Conservation (phyloP, 495 filamentous ascomycete genomes). For the Penicillium alfredii region DNA sequence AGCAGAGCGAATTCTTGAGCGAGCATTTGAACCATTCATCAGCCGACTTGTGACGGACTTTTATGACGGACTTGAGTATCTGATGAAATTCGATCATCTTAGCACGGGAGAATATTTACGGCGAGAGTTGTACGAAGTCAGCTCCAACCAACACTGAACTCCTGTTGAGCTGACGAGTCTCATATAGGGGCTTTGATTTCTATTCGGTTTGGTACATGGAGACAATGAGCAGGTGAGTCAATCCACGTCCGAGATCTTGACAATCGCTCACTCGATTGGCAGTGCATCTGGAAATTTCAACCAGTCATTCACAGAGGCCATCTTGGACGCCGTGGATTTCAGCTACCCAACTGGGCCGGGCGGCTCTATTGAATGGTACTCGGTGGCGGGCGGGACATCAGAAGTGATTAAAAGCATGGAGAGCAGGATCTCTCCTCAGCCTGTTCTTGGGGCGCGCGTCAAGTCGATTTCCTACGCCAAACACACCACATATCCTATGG, state of each 20-base stretch:
- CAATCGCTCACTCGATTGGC: background rate
- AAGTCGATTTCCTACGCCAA: background rate
- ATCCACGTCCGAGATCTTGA: background rate
- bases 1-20: background rate
- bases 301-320: slow-evolving; percentile 27
- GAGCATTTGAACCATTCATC: slow-evolving; percentile 1
- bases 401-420: slow-evolving; percentile 15
- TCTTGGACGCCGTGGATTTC: slow-evolving; percentile 32
- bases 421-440: background rate
- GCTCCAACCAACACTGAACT: background rate
- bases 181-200: slow-evolving; percentile 1
- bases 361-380: slow-evolving; percentile 7
- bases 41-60: background rate
- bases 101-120: slow-evolving; percentile 7
- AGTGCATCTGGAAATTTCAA: slow-evolving; percentile 29
- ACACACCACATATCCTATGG: background rate
- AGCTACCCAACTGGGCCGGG: background rate
- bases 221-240: slow-evolving; percentile 1
- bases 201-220: slow-evolving; percentile 3
- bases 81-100: slow-evolving; percentile 1
- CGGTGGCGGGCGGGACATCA: slow-evolving; percentile 13
- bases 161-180: background rate
- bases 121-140: slow-evolving; percentile 1
- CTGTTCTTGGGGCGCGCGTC: background rate
- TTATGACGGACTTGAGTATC: background rate